A percentile compares a stretch with the other conserved stretches of the same genome.
Evolutionary conservation across 306 rosid genomes (phyloP).

Genomic region (Casuarina equisetifolia): DNA sequence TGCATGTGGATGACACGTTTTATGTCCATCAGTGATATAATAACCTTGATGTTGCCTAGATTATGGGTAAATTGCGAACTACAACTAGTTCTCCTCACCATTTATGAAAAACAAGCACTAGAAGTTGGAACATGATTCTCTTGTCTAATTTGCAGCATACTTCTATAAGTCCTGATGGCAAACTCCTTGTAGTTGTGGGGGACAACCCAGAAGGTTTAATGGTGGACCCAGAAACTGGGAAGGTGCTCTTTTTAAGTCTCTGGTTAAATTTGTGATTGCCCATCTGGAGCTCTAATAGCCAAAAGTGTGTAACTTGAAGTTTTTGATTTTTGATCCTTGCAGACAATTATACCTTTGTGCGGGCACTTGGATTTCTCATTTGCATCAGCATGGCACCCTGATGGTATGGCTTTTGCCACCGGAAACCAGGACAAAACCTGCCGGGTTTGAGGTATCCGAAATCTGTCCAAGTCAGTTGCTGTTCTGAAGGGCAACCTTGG

Average conservation of each 20-base stretch:
- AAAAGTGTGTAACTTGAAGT: slow-evolving; percentile 9
- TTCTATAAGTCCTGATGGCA: slow-evolving; percentile 76
- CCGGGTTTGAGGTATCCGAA: slow-evolving; percentile 77
- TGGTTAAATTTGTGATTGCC: background rate
- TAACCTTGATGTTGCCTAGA: background rate
- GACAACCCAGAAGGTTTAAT: slow-evolving; percentile 81
- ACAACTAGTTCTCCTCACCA: background rate
- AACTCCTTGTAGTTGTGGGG: slow-evolving; percentile 71
- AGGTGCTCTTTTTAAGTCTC: slow-evolving; percentile 43
- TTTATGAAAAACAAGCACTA: background rate
- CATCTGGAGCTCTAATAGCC: background rate
- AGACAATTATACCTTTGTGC: slow-evolving; percentile 55
- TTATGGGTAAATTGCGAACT: background rate
- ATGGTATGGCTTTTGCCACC: slow-evolving; percentile 72
- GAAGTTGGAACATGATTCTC: background rate
- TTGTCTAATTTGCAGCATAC: slow-evolving; percentile 61
- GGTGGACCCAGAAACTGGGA: slow-evolving; percentile 88
- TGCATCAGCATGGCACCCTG: slow-evolving; percentile 93
- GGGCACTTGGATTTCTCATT: slow-evolving; percentile 90
- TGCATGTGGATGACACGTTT: background rate
- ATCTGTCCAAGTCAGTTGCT: slow-evolving; percentile 73
- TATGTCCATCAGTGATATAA: background rate
- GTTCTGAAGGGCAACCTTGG: slow-evolving; percentile 86
- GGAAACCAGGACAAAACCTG: slow-evolving; percentile 95
- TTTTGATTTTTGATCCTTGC: slow-evolving; percentile 33